Base-by-base conservation (phyloP, 805 yeast genomes). In the Jamesozyma hellenica region DNA sequence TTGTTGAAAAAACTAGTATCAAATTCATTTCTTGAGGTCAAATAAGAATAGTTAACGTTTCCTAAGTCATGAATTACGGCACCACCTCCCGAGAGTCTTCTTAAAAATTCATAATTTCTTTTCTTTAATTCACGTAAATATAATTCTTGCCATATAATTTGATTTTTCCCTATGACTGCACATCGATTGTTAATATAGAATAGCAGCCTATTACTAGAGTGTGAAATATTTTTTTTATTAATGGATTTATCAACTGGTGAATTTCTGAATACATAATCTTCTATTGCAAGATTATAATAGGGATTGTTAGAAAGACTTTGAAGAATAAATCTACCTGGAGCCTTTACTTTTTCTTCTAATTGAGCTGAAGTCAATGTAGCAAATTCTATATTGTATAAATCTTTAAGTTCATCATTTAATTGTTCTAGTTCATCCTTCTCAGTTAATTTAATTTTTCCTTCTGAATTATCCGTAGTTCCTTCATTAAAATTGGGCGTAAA, bases 111-210 rank as follows among this genome's bases (percentile, higher is more conserved):
- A 19, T 84, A 68, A 3, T 65, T 64, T 3, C 72, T 57, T 1
- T 65, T 48, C 4, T 68, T 62, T 4, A 83, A 62, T 12, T 75
- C 52, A 0, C 75, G 69, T 2, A 92, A 41, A 50, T 84, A 82
- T 30, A 78, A 71, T 56, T 92, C 99, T 42, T 77, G 74, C 85
- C 90, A 90, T 2, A 96, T 94, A 46, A 87, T 92, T 60, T 92
- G 99, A 55, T 92, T 92, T 53, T 94, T 86, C 0, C 99, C 99
- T 11, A 92, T 68, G 2, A 92, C 95, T n/a, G 87, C 85, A 57
- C 95, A 84, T 1, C 90, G 85, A 2, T 74, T 58, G 55, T 92
- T 92, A 28, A 71, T 67, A 56, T 92, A 92, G 40, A 90, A 68
- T 42, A 86, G 55, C 23, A 92, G 63, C 40, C 94, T 60, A 42